phyloP scores from a whole-genome alignment of 345 rosid species.

The Combretum micranthum region DNA sequence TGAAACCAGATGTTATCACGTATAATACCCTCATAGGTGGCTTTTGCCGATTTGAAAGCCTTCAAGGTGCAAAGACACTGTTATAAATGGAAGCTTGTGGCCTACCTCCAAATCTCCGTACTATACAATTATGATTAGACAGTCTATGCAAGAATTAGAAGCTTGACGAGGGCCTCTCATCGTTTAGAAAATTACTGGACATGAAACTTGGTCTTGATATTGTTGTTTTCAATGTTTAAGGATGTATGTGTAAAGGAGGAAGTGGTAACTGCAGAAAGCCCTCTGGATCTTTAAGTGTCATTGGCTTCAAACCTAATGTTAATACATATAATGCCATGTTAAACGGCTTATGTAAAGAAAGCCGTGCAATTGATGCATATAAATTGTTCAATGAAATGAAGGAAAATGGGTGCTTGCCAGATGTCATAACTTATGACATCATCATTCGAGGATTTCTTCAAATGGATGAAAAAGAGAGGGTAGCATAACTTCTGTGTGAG shows the following conservation, averaged over 20 bases:
- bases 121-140: background rate
- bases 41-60: conserved; percentile 1
- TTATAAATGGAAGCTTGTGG: background rate
- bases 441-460: conserved; percentile 11
- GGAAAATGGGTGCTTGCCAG: conserved; percentile 11
- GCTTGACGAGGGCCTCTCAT: background rate
- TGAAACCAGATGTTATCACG: background rate
- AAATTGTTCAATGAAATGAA: conserved; percentile 8
- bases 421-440: conserved; percentile 4
- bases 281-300: too few species aligned
- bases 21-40: background rate
- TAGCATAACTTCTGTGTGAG: background rate
- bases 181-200: background rate
- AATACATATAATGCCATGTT: conserved; percentile 12
- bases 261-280: background rate
- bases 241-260: background rate
- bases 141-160: background rate
- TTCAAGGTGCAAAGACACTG: background rate
- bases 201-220: background rate
- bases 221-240: background rate
- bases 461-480: background rate
- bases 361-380: conserved; percentile 7
- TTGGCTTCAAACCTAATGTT: conserved; percentile 8
- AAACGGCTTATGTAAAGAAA: conserved; percentile 10
- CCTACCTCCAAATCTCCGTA: background rate